Evolutionary conservation across 306 rosid genomes (phyloP), one percentile per base, ranked within the genome.

Genomic region (Hippophae tibetana): DNA sequence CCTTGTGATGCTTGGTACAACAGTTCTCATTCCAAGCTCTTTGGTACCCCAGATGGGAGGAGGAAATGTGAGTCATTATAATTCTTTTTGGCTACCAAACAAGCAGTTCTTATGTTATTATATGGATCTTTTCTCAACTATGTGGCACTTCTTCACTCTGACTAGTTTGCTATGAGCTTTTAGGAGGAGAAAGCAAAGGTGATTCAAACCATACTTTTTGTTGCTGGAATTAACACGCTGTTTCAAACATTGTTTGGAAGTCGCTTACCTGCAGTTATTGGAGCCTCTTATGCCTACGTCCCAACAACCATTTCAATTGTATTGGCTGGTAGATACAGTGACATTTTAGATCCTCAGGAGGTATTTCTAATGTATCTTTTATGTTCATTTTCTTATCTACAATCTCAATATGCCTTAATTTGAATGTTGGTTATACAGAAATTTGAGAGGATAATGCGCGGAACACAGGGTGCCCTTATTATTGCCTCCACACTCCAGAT

Each of bases 31-130:
- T 64, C 98, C 98, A 2, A 74, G 89, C 69, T 81, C 77, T 79
- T 81, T 90, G 9, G 96, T 87, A 69, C 95, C 98, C 18, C 98
- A 87, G 48, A 90, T 90, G 96, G 98, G 95, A 76, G 98, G 96
- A 69, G 98, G 98, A 76, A 79, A 85, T 69, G 98, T 90, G 81
- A 85, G 90, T 27, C 47, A 55, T 63, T 57, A 43, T 12, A 47
- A 49, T 7, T 8, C 26, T 47, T 7, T 6, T 13, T 11, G 42
- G 51, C 50, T 49, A 56, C 13, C n/a, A 9, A 43, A 45, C 9
- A 55, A 57, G 40, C 49, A 6, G 8, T 72, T 70, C 47, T 72
- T 49, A 46, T 63, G 12, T 38, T 64, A 74, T 12, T 53, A 61
- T 60, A 51, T 57, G 13, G 50, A 42, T 31, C 47, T 43, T n/a